Base-by-base conservation (phyloP, 495 filamentous ascomycete species). In the Penicillium simplicissimum region DNA sequence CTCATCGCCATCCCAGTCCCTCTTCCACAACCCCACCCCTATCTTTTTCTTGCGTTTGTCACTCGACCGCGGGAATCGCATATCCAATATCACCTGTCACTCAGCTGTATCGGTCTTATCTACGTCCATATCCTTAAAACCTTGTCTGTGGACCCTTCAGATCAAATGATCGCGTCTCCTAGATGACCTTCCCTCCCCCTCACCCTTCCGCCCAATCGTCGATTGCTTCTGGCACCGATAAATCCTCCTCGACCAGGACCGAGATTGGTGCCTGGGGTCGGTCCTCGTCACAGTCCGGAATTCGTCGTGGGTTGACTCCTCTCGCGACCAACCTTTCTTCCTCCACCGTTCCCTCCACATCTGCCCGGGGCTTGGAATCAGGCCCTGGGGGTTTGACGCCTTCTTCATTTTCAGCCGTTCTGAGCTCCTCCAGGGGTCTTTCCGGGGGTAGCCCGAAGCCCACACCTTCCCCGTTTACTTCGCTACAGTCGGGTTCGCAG, bases 101-200 rank as follows among this genome's bases (percentile, higher is more conserved):
- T 62, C 54, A 38, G 28, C 55, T 35, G 57, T 38, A 56, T 70
- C 58, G 65, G 63, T 66, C 60, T 61, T 52, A 58, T 70, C 53
- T 56, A 69, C 66, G 62, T 59, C 68, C 61, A 63, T 65, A 66
- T 69, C 55, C 69, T 71, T 73, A 72, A 77, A 78, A 77, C 69
- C 76, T 73, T 78, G 74, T 79, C 74, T 59, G 67, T 73, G 71
- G 70, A 67, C 61, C 69, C 70, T 64, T 69, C 73, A 76, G 75
- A 78, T 80, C 82, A 81, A 83, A 84, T 84, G 82, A 80, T 82
- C 75, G 78, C 75, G 76, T 81, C 81, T 83, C 82, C 81, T 85
- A 84, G 82, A 86, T 86, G 84, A 86, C 77, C 81, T 83, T 82
- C 79, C 82, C 81, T 81, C 79, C 82, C 77, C 81, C 83, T 79